Evolutionary conservation across 140 eudicot genomes (phyloP), one percentile per base, ranked within the genome.

Genomic region (Stevia rebaudiana): DNA sequence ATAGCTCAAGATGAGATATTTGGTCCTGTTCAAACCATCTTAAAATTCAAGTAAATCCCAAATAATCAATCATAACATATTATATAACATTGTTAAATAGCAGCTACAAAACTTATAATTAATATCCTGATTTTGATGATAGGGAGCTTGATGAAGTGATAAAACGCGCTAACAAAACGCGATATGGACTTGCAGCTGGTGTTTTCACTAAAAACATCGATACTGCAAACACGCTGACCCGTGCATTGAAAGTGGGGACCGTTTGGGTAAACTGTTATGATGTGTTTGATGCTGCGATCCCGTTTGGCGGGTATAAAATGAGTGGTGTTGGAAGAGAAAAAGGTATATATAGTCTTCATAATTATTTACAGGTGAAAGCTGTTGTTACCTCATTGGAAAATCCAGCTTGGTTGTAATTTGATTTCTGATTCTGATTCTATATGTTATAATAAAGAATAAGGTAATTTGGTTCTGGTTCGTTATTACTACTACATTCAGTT

Each of bases 281-380:
- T 73, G 75, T 74, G 8, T 85, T 88, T 63, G 98, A 92, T 80
- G 98, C 98, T 50, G 82, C 90, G 44, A 88, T 92, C 50, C 98
- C 98, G 0, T 92, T 92, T 72, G 98, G 98, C 7, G 96, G 98
- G 64, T 92, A 92, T 37, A 92, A 92, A 69, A 88, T 88, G 98
- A 92, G 98, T 50, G 98, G 98, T 5, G 57, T 76, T 17, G 98
- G 98, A 11, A 84, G 98, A 56, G 98, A 92, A 53, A 92, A 92
- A 64, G 98, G 98, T 54, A 65, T 83, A 11, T 88, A 87, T 73
- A 79, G 98, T 44, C 88, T 92, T 53, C 47, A 83, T 54, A 88
- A 85, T 43, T 88, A 92, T 82, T 80, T 91, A 72, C 98, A 87
- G 61, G 96, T 91, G 49, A 91, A 91, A 82, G 96, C 98, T 35